Conservation (phyloP, 768 basidiomycete species). For the Infundibulicybe gibba region DNA sequence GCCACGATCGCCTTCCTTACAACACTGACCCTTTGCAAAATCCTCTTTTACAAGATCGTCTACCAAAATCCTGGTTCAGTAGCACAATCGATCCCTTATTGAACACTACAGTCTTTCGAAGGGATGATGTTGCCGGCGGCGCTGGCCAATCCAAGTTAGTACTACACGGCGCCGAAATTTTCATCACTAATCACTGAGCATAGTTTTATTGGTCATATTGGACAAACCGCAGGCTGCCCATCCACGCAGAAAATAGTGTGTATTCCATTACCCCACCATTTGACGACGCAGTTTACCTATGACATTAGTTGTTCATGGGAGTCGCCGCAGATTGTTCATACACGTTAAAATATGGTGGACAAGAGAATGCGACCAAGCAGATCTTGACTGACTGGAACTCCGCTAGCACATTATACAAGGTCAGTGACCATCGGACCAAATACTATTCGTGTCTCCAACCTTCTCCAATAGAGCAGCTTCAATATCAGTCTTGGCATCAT, state of each 20-base stretch:
- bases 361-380: slow-evolving; percentile 64
- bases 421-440: slow-evolving; percentile 11
- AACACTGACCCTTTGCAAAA: slow-evolving; percentile 59
- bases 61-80: slow-evolving; percentile 31
- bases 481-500: slow-evolving; percentile 84
- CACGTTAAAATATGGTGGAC: slow-evolving; percentile 56
- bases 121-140: slow-evolving; percentile 56
- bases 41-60: slow-evolving; percentile 37
- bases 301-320: slow-evolving; percentile 65
- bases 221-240: slow-evolving; percentile 69
- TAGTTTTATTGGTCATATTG: slow-evolving; percentile 71
- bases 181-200: too few relatives aligned
- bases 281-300: slow-evolving; percentile 3
- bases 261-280: slow-evolving; percentile 1
- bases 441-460: too few relatives aligned
- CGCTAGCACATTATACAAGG: slow-evolving; percentile 72
- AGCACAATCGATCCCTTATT: slow-evolving; percentile 28
- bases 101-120: slow-evolving; percentile 33
- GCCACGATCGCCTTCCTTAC: slow-evolving; percentile 66
- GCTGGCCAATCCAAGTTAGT: slow-evolving; percentile 54
- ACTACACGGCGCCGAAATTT: too few relatives aligned
- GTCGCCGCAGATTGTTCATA: slow-evolving; percentile 88
- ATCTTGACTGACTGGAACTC: slow-evolving; percentile 80
- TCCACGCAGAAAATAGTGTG: slow-evolving; percentile 64
- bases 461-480: slow-evolving; percentile 53